Evolutionary conservation across 2,329 filamentous ascomycete species (phyloP).

Genomic region (Venturia pyrina): DNA sequence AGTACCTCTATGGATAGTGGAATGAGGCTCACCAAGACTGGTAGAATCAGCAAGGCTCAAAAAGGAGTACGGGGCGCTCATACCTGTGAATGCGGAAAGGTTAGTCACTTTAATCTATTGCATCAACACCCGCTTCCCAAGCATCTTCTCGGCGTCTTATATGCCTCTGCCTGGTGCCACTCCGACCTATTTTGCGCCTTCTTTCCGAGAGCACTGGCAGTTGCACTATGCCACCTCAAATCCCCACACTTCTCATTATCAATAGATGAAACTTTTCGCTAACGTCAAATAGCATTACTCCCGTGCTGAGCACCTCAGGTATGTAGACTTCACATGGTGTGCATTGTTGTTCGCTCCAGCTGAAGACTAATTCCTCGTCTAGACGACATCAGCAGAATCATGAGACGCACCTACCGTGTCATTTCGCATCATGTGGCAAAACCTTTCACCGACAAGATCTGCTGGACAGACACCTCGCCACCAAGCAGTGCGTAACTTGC

Average conservation of each 20-base stretch:
- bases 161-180: not conserved
- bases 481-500: constrained; percentile 30
- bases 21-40: constrained; percentile 28
- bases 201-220: not conserved
- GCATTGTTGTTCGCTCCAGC: constrained; percentile 8
- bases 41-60: constrained; percentile 37
- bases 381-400: constrained; percentile 40
- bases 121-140: not conserved
- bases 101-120: constrained; percentile 20
- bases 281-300: constrained; percentile 31
- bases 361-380: constrained; percentile 9
- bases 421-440: constrained; percentile 31
- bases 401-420: constrained; percentile 30
- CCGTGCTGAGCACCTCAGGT: constrained; percentile 37
- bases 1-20: not conserved
- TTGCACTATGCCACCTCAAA: not conserved
- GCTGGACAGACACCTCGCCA: constrained; percentile 32
- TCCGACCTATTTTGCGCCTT: not conserved
- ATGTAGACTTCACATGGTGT: constrained; percentile 6
- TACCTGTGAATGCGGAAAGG: constrained; percentile 36
- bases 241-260: not conserved
- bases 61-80: constrained; percentile 36
- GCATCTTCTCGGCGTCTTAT: not conserved
- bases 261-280: not conserved
- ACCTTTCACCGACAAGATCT: constrained; percentile 36